A percentile compares a stretch with the other conserved stretches of the same genome.
phyloP scores from a whole-genome alignment of 164 flowering plant genomes.

The Amborella trichopoda region DNA sequence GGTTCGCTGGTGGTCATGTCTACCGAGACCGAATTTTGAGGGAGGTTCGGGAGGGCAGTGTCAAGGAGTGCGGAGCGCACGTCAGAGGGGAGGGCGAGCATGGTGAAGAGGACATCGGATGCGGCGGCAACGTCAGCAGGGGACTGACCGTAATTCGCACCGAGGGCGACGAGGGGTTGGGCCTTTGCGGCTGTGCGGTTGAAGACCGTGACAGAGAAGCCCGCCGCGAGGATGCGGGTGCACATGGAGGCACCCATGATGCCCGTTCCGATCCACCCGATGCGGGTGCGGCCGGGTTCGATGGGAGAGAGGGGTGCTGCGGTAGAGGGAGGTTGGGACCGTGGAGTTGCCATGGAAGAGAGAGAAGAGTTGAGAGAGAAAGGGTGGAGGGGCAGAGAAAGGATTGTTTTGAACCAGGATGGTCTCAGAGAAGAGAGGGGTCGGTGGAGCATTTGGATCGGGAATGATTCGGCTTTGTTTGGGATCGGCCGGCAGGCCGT shows the following conservation, averaged over 20 bases:
- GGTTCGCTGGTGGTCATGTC: slow-evolving; percentile 99
- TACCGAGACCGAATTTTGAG: slow-evolving; percentile 49
- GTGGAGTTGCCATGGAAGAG: slow-evolving; percentile 29
- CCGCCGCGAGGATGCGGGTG: slow-evolving; percentile 67
- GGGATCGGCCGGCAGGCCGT: too few relatives aligned
- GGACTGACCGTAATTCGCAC: slow-evolving; percentile 56
- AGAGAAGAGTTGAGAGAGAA: slow-evolving; percentile 18
- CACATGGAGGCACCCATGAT: slow-evolving; percentile 96
- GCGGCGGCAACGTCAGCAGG: slow-evolving; percentile 60
- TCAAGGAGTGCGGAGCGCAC: slow-evolving; percentile 69
- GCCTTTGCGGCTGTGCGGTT: slow-evolving; percentile 88
- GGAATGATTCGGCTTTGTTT: too few relatives aligned
- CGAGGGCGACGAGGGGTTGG: slow-evolving; percentile 58
- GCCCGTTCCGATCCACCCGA: slow-evolving; percentile 99
- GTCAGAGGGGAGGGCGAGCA: slow-evolving; percentile 95
- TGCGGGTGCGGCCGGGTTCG: slow-evolving; percentile 43
- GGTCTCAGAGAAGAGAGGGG: too few relatives aligned
- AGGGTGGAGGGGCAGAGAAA: slow-evolving; percentile 1
- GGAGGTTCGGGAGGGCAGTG: slow-evolving; percentile 55
- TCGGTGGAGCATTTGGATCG: too few relatives aligned
- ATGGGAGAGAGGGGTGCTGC: slow-evolving; percentile 19
- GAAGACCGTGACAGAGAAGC: slow-evolving; percentile 83
- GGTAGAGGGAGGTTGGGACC: too few relatives aligned
- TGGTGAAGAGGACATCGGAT: slow-evolving; percentile 91
- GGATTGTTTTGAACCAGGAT: too few relatives aligned